Conservation (phyloP, 768 basidiomycete species). For the Hortiboletus campestris region DNA sequence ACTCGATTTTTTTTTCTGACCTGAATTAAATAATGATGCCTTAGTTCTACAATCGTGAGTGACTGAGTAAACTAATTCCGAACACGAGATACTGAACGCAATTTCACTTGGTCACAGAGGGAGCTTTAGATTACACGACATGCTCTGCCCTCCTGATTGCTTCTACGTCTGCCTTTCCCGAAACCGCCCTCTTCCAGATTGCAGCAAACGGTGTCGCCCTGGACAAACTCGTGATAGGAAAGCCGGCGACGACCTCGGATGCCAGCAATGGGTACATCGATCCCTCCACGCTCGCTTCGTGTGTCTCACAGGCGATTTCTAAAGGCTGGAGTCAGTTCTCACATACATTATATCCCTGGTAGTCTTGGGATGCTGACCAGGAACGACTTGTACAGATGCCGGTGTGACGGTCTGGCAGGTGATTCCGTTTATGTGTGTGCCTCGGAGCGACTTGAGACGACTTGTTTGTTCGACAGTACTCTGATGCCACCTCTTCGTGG, state of each 20-base stretch:
- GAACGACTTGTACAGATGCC: slow-evolving; percentile 22
- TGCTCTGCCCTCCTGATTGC: slow-evolving; percentile 38
- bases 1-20: background rate
- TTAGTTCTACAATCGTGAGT: slow-evolving; percentile 31
- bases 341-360: background rate
- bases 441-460: background rate
- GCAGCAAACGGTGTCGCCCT: slow-evolving; percentile 52
- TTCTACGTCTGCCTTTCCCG: slow-evolving; percentile 42
- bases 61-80: background rate
- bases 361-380: background rate
- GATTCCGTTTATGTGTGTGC: background rate
- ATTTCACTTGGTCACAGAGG: slow-evolving; percentile 28
- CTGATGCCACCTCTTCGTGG: slow-evolving; percentile 38
- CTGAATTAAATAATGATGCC: background rate
- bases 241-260: slow-evolving; percentile 53
- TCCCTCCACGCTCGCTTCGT: slow-evolving; percentile 53
- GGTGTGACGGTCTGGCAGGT: slow-evolving; percentile 44
- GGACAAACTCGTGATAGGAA: slow-evolving; percentile 73
- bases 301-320: slow-evolving; percentile 57
- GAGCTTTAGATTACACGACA: slow-evolving; percentile 36
- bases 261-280: slow-evolving; percentile 59
- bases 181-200: slow-evolving; percentile 49
- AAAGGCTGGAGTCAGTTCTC: slow-evolving; percentile 62
- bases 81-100: background rate
- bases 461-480: slow-evolving; percentile 28